phyloP scores from a whole-genome alignment of 305 asterid genomes.

The Plantago rigida region DNA sequence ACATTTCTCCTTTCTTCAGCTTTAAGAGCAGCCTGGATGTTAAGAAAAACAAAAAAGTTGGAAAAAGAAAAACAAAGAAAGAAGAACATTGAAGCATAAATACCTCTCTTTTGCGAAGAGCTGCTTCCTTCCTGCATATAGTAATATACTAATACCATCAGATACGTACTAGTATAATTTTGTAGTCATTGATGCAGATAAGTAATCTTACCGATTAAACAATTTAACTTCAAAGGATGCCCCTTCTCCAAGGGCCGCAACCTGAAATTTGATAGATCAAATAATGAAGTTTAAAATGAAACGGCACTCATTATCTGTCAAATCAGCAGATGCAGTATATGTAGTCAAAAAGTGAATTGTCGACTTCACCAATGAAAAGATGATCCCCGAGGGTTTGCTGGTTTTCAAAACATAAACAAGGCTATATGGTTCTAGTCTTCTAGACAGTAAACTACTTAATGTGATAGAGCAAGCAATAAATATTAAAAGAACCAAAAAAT shows the following conservation, averaged over 20 bases:
- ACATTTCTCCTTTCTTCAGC: slow-evolving; percentile 64
- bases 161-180: slow-evolving; percentile 5
- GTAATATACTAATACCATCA: slow-evolving; percentile 37
- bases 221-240: slow-evolving; percentile 91
- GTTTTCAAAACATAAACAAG: slow-evolving; percentile 4
- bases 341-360: slow-evolving; percentile 8
- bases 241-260: slow-evolving; percentile 95
- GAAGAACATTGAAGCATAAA: too few species aligned
- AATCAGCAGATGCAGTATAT: slow-evolving; percentile 18
- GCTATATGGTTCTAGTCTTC: slow-evolving; percentile 10
- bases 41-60: too few species aligned
- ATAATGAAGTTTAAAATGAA: slow-evolving; percentile 20
- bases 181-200: slow-evolving; percentile 3
- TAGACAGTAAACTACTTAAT: neutral
- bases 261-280: slow-evolving; percentile 38
- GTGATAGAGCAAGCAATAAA: neutral
- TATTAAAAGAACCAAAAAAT: neutral
- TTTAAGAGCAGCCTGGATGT: slow-evolving; percentile 76
- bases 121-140: slow-evolving; percentile 91
- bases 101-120: slow-evolving; percentile 93
- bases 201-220: slow-evolving; percentile 56
- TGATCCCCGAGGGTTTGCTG: slow-evolving; percentile 1
- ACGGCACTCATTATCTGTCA: slow-evolving; percentile 21
- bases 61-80: too few species aligned
- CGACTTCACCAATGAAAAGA: neutral